Percentiles rank a stretch among this genome's conserved stretches.
phyloP scores from a whole-genome alignment of 345 rosid species.

The Brassica cretica region DNA sequence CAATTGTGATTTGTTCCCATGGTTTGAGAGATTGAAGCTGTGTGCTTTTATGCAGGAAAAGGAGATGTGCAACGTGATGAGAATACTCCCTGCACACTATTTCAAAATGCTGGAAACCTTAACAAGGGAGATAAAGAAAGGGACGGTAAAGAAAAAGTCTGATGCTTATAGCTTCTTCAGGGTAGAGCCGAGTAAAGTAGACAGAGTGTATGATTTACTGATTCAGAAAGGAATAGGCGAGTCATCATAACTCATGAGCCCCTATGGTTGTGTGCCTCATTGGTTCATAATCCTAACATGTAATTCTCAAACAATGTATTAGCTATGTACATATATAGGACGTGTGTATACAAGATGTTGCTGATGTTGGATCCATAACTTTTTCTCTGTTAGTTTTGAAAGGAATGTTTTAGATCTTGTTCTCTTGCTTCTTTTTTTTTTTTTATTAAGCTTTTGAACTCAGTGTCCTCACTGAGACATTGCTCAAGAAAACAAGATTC shows the following conservation, averaged over 20 bases:
- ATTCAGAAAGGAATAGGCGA: conserved; percentile 62
- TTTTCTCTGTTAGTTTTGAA: conserved; percentile 11
- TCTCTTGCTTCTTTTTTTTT: not conserved
- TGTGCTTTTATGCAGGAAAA: conserved; percentile 59
- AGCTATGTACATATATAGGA: conserved; percentile 26
- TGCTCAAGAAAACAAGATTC: not conserved
- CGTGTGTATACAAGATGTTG: not conserved
- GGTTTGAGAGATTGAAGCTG: conserved; percentile 14
- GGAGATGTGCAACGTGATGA: conserved; percentile 63
- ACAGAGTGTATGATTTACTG: conserved; percentile 79
- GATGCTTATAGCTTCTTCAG: conserved; percentile 81
- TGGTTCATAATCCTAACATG: conserved; percentile 24
- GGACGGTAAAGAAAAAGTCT: conserved; percentile 62
- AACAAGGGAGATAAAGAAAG: conserved; percentile 62
- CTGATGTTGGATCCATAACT: not conserved
- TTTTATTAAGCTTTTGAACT: not conserved
- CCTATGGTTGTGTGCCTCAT: conserved; percentile 14
- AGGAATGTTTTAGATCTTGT: conserved; percentile 1
- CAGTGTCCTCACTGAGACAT: not conserved
- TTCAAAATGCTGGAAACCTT: conserved; percentile 72
- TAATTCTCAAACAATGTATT: conserved; percentile 14
- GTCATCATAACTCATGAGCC: conserved; percentile 37
- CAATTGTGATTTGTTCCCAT: not conserved
- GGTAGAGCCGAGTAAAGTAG: conserved; percentile 79
- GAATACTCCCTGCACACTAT: conserved; percentile 82